phyloP scores from a whole-genome alignment of 2,329 filamentous ascomycete genomes.

The Penicillium olsonii region DNA sequence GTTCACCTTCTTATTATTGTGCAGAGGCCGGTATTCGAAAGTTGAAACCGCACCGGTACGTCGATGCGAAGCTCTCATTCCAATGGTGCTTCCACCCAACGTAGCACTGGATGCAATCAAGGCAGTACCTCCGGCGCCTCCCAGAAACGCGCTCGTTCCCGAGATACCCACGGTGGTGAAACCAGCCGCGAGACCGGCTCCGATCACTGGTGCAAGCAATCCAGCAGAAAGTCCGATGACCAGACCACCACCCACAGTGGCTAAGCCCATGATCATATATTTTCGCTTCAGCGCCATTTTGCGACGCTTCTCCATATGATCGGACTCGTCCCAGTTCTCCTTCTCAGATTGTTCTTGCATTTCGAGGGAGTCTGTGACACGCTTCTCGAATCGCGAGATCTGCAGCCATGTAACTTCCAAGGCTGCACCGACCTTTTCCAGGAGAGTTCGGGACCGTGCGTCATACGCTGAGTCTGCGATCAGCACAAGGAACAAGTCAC shows the following conservation, averaged over 20 bases:
- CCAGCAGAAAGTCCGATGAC: conserved; percentile 96
- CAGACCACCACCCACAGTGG: conserved; percentile 89
- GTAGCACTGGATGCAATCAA: conserved; percentile 90
- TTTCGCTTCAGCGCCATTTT: conserved; percentile 80
- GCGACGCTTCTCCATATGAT: conserved; percentile 83
- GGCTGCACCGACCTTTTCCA: conserved; percentile 79
- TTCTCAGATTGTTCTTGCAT: conserved; percentile 95
- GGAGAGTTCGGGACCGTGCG: conserved; percentile 76
- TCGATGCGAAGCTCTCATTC: conserved; percentile 78
- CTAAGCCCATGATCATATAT: conserved; percentile 93
- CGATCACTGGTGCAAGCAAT: conserved; percentile 87
- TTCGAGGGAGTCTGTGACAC: conserved; percentile 92
- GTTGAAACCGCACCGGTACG: conserved; percentile 91
- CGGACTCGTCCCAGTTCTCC: conserved; percentile 97
- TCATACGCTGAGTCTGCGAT: conserved; percentile 96
- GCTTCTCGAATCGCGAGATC: conserved; percentile 95
- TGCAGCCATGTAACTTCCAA: conserved; percentile 87
- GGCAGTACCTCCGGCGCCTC: conserved; percentile 87
- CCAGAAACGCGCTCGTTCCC: conserved; percentile 85
- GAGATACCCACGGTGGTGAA: conserved; percentile 93
- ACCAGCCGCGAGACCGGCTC: conserved; percentile 87
- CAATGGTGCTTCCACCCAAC: conserved; percentile 83
- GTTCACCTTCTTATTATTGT: conserved; percentile 98
- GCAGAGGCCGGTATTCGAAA: conserved; percentile 92
- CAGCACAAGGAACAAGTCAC: conserved; percentile 91